Evolutionary conservation across 2,329 filamentous ascomycete genomes (phyloP), one percentile per base, ranked within the genome.

Genomic region (Ophiostoma sp.): DNA sequence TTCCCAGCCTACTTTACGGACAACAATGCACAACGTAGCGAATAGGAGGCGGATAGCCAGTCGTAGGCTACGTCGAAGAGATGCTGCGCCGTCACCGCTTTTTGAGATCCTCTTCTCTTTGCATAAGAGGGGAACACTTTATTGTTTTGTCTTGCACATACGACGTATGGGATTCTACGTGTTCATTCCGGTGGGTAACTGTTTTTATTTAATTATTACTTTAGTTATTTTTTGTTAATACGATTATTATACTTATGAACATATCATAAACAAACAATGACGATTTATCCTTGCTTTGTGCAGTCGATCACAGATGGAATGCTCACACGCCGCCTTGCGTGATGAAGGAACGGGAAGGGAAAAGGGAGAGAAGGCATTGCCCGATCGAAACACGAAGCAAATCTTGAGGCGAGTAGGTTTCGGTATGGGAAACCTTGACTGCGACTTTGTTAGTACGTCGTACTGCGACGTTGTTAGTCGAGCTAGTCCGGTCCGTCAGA

Each of bases 21-120:
- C 55, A 60, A 40, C 55, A 38, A 60, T 38, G 55, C 27, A 60
- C 55, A 60, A 38, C 55, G 27, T 27, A 60, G 12, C 55, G 55
- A 60, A 60, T 60, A 14, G 27, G 55, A 55, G 55, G 55, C 27
- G 55, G 38, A 38, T 14, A 38, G 12, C 14, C 27, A 44, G n/a
- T 14, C 27, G 52, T 40, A 58, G 52, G 52, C 55, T 60, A 60
- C 55, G 55, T 60, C 55, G 55, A 27, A 60, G 55, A 60, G 12
- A 60, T 60, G 55, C 55, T 60, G 40, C 38, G 60, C 38, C 40
- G 60, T 63, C 60, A 63, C 60, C 60, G 60, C 60, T 42, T 42
- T 63, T 63, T 63, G 60, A 63, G 60, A 14, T 44, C 60, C 60
- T 63, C 60, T 63, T 63, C 44, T 63, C 60, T 63, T 27, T 63